Conservation (phyloP, 306 rosid genomes). For the Neltuma alba region DNA sequence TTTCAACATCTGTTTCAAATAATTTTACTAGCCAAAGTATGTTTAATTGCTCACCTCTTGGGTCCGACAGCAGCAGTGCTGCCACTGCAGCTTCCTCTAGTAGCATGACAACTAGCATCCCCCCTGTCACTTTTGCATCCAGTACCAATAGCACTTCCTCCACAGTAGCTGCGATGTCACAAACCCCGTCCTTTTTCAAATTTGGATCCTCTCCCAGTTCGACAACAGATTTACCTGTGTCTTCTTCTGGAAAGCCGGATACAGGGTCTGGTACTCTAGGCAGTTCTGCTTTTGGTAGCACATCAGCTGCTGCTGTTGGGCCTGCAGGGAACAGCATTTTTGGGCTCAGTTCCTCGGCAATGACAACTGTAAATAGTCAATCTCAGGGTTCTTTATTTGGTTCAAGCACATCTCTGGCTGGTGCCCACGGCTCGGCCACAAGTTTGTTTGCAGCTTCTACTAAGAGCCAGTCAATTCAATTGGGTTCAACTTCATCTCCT, state of each 20-base stretch:
- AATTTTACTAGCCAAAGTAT: conserved; percentile 49
- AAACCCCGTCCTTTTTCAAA: conserved; percentile 48
- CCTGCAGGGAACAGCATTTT: conserved; percentile 49
- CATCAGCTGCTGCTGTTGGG: conserved; percentile 44
- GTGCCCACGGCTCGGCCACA: conserved; percentile 43
- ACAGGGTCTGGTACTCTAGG: conserved; percentile 45
- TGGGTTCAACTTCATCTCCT: conserved; percentile 56
- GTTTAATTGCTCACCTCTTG: conserved; percentile 38
- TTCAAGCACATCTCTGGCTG: conserved; percentile 37
- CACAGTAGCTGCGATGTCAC: conserved; percentile 42
- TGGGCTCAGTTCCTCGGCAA: conserved; percentile 58
- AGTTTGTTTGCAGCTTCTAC: conserved; percentile 53
- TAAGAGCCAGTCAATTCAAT: conserved; percentile 52
- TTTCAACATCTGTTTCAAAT: conserved; percentile 39
- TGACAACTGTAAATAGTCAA: conserved; percentile 51
- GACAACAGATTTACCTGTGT: conserved; percentile 41
- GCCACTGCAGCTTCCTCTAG: conserved; percentile 35
- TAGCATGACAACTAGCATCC: conserved; percentile 35
- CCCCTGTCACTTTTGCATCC: conserved; percentile 37
- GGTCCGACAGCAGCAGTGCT: conserved; percentile 18
- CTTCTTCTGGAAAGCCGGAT: conserved; percentile 50
- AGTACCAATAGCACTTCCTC: conserved; percentile 31
- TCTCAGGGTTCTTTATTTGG: conserved; percentile 44
- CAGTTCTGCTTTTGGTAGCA: conserved; percentile 42
- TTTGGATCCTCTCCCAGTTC: conserved; percentile 44